A percentile compares a stretch with the other conserved stretches of the same genome.
Evolutionary conservation across 2,329 filamentous ascomycete species (phyloP).

Genomic region (Aspergillus chevalieri): DNA sequence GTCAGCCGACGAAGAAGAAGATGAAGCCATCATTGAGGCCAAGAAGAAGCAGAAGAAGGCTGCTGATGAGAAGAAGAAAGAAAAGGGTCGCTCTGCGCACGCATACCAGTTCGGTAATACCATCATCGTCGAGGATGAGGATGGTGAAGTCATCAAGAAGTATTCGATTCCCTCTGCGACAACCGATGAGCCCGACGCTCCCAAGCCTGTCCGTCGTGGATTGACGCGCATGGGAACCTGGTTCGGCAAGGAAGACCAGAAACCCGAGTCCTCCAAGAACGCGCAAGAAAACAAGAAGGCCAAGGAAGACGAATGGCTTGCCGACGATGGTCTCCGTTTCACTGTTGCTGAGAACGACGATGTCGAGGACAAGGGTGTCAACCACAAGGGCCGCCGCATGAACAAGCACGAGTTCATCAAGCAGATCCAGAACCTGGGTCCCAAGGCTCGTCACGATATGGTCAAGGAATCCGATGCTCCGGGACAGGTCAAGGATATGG

Average conservation of each 20-base stretch:
- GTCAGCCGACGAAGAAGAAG: constrained; percentile 18
- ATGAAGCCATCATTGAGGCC: constrained; percentile 8
- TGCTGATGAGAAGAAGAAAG: constrained; percentile 17
- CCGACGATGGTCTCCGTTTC: constrained; percentile 54
- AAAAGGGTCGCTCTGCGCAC: constrained; percentile 51
- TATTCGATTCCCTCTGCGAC: constrained; percentile 53
- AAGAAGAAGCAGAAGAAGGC: constrained; percentile 14
- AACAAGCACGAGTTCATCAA: constrained; percentile 60
- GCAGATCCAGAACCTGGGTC: constrained; percentile 55
- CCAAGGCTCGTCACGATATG: constrained; percentile 49
- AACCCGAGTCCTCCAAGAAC: constrained; percentile 24
- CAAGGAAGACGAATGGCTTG: constrained; percentile 26
- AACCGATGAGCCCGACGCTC: constrained; percentile 17
- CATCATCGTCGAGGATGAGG: constrained; percentile 65
- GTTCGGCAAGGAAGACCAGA: constrained; percentile 38
- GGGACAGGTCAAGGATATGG: constrained; percentile 32
- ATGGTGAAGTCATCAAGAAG: constrained; percentile 63
- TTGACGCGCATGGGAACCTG: constrained; percentile 57
- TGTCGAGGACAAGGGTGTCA: constrained; percentile 29
- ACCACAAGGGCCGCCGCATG: constrained; percentile 52
- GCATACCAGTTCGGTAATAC: constrained; percentile 65
- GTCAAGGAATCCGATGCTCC: constrained; percentile 39
- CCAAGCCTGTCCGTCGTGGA: constrained; percentile 43
- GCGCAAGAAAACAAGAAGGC: constrained; percentile 21
- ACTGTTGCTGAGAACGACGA: constrained; percentile 47